phyloP scores from a whole-genome alignment of 352 stramenopile genomes.

The Phytophthora agathidicida region DNA sequence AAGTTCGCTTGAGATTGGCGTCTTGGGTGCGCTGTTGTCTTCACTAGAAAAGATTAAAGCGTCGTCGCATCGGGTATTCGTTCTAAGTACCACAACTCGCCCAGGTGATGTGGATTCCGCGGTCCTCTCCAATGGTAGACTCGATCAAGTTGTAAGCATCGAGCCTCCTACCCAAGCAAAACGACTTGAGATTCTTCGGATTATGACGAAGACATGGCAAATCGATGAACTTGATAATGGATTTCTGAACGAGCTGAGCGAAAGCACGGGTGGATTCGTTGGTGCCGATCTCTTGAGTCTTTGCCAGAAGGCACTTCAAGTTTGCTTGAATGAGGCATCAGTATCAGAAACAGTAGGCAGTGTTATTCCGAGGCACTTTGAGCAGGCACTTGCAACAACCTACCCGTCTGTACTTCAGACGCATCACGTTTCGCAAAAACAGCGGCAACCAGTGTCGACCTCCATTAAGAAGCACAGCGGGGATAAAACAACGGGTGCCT shows the following conservation, averaged over 20 bases:
- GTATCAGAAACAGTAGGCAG: conserved; percentile 2
- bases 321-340: conserved; percentile 52
- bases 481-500: conserved; percentile 21
- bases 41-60: conserved; percentile 80
- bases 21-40: conserved; percentile 86
- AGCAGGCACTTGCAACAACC: conserved; percentile 91
- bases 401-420: conserved; percentile 97
- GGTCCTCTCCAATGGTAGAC: conserved; percentile 94
- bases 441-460: conserved; percentile 38
- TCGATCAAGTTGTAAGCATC: conserved; percentile 96
- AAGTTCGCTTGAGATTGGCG: conserved; percentile 70
- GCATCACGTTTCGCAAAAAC: conserved; percentile 90
- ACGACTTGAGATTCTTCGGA: conserved; percentile 91
- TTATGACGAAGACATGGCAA: conserved; percentile 90
- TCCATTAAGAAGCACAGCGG: conserved; percentile 28
- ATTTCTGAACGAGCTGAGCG: conserved; percentile 91
- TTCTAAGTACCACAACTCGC: conserved; percentile 80
- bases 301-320: conserved; percentile 75
- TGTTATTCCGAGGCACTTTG: conserved; percentile 47
- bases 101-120: conserved; percentile 90
- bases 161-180: conserved; percentile 93
- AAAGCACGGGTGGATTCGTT: conserved; percentile 96
- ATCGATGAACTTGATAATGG: conserved; percentile 43
- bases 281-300: conserved; percentile 83
- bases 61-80: conserved; percentile 53